Conservation (phyloP, 805 yeast species). For the Monosporozyma servazzii region DNA sequence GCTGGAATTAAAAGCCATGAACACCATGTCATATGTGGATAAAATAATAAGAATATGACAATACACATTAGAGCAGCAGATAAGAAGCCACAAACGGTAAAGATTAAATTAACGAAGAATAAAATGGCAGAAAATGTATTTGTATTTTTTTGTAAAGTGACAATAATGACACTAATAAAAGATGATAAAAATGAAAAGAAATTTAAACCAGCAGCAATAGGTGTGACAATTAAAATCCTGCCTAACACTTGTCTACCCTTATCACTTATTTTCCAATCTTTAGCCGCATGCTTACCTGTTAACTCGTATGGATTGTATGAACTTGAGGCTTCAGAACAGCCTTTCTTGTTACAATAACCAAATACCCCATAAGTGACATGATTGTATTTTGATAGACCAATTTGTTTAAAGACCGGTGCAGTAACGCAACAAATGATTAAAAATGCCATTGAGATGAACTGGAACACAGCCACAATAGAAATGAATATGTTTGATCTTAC, state of each 20-base stretch:
- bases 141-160: slow-evolving; percentile 11
- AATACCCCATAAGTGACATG: slow-evolving; percentile 50
- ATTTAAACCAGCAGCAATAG: slow-evolving; percentile 58
- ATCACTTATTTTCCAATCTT: slow-evolving; percentile 42
- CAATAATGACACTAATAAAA: slow-evolving; percentile 29
- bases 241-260: slow-evolving; percentile 44
- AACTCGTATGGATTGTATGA: slow-evolving; percentile 35
- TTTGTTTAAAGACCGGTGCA: slow-evolving; percentile 44
- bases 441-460: slow-evolving; percentile 49
- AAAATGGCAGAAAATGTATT: slow-evolving; percentile 17
- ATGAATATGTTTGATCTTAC: slow-evolving; percentile 17
- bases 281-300: slow-evolving; percentile 14
- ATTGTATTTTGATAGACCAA: slow-evolving; percentile 42
- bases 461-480: slow-evolving; percentile 36
- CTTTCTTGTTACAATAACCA: slow-evolving; percentile 45
- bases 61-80: slow-evolving; percentile 48
- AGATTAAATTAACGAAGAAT: slow-evolving; percentile 37
- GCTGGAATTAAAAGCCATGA: slow-evolving; percentile 65
- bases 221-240: slow-evolving; percentile 48
- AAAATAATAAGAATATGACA: slow-evolving; percentile 47
- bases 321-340: slow-evolving; percentile 39
- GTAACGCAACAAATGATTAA: slow-evolving; percentile 53
- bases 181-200: slow-evolving; percentile 37
- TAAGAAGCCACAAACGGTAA: slow-evolving; percentile 42
- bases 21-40: slow-evolving; percentile 62